Base-by-base conservation (phyloP, 2,329 filamentous ascomycete species). In the Hypoxylon sp. region DNA sequence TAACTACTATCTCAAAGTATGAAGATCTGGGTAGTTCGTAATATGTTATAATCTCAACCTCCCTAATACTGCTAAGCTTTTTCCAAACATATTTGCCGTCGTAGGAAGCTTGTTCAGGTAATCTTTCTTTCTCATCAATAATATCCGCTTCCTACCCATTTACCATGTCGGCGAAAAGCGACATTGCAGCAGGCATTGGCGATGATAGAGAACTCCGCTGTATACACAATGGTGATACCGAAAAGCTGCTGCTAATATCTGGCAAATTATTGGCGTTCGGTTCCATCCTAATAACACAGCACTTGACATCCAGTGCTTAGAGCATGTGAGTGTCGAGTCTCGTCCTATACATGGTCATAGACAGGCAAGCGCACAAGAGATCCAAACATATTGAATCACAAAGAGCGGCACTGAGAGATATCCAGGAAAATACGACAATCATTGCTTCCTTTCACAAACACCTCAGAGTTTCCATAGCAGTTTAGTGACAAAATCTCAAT, bases 301-400 rank as follows among this genome's bases (percentile, higher is more conserved):
- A 87, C 73, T 81, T 82, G 79, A 89, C 88, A 76, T 88, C 85
- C 17, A 84, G 84, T 79, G 88, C 85, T 69, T n/a, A n/a, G 88
- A 82, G 77, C 87, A 87, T 41, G 74, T 88, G 88, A 34, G 86
- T 86, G 64, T 85, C 86, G 51, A 88, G 81, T 78, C 88, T 86
- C 53, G 86, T 89, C 59, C 86, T 88, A 81, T 86, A 86, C 67
- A 86, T 84, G 50, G 84, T 84, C 6, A 84, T 86, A n/a, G n/a
- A n/a, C n/a, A n/a, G n/a, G n/a, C 24, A 26, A 26, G 24, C 7
- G 7, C 24, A 26, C 4, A 26, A 4, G 7, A 26, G 24, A 26
- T 26, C 24, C 7, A 4, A 26, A 26, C 24, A 26, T 26, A n/a
- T 26, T 26, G 24, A 4, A 26, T 26, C 7, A 7, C 7, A 4